Base-by-base conservation (phyloP, 345 rosid genomes). In the Brassica rapa region DNA sequence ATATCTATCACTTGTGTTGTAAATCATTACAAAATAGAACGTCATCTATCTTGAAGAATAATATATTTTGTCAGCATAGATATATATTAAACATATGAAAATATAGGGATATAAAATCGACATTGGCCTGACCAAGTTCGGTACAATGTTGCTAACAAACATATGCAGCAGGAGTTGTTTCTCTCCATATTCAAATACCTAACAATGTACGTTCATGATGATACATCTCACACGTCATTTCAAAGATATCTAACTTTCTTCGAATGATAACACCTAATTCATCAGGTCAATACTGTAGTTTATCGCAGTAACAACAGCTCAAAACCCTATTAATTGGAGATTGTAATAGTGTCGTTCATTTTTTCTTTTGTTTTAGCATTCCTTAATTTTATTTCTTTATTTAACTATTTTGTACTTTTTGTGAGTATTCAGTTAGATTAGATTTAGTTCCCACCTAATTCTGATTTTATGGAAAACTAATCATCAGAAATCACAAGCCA, bases 141-240 rank as follows among this genome's bases (percentile, higher is more conserved):
- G 73, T 66, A 72, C 39, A 65, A 71, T 65, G 68, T 57, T 64
- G 37, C 70, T 49, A 66, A 57, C 37, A 64, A 71, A 56, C 41
- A 72, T 66, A 57, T 72, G 77, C 53, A 57, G 72, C 72, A 78
- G 35, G 68, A 78, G 67, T 30, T 72, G 55, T 78, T 66, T 71
- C 16, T 66, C 68, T 57, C 77, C 68, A 78, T 66, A 72, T 68
- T 43, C 68, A 66, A 29, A 66, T 72, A 78, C 81, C 81, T 78
- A 78, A 78, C 77, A 72, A n/a, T 72, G 82, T 72, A 72, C 62
- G 68, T 72, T 30, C 72, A 57, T 19, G 19, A 71, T 78, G 76
- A 71, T 65, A 78, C 77, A 78, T 66, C 73, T 72, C 81, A 78
- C 81, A 72, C 72, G 81, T 41, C 68, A 46, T 66, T 78, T 66